Percentiles rank a stretch among this genome's conserved stretches.
Evolutionary conservation across 1,139 yeast genomes (phyloP).

Genomic region (Hansenula sp.): DNA sequence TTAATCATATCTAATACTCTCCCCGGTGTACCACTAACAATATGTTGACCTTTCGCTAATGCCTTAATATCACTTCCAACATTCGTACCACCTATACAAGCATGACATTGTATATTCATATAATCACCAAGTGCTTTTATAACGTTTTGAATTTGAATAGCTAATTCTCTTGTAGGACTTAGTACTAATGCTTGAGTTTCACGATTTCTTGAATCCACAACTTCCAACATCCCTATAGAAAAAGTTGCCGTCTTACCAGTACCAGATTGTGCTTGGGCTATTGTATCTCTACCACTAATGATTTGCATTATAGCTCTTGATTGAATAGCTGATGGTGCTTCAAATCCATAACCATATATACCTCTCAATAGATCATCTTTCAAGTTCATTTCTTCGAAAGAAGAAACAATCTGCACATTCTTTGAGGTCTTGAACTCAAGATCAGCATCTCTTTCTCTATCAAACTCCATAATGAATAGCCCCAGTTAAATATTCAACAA

Average conservation of each 20-base stretch:
- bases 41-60: conserved; percentile 74
- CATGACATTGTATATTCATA: conserved; percentile 79
- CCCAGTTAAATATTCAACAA: too few species aligned
- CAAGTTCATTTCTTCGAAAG: conserved; percentile 76
- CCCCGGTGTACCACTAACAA: conserved; percentile 98
- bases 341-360: conserved; percentile 88
- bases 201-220: conserved; percentile 58
- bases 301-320: conserved; percentile 92
- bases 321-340: conserved; percentile 92
- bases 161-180: conserved; percentile 96
- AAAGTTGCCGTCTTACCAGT: conserved; percentile 98
- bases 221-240: conserved; percentile 86
- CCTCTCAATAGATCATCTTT: conserved; percentile 68
- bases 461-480: conserved; percentile 59
- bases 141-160: conserved; percentile 83
- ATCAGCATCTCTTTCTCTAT: conserved; percentile 52
- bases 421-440: conserved; percentile 60
- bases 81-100: conserved; percentile 90
- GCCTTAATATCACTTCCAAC: conserved; percentile 77
- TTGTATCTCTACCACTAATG: conserved; percentile 84
- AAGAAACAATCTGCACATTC: conserved; percentile 55
- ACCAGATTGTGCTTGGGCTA: conserved; percentile 98
- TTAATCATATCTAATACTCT: conserved; percentile 85
- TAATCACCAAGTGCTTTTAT: conserved; percentile 81
- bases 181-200: conserved; percentile 81